Evolutionary conservation across 2,329 filamentous ascomycete species (phyloP).

Genomic region (Neurospora crassa): DNA sequence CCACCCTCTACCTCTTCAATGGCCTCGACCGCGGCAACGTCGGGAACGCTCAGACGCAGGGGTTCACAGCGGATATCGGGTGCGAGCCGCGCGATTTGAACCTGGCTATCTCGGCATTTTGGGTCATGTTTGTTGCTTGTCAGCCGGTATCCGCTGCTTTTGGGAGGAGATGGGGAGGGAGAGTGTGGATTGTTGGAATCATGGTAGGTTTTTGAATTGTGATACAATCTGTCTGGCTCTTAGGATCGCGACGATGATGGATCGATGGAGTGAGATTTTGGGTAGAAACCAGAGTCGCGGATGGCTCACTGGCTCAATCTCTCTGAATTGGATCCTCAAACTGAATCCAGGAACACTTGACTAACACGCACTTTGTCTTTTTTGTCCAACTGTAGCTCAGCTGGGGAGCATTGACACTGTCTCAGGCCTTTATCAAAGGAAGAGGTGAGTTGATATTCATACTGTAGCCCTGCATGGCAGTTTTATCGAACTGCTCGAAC

Average conservation of each 20-base stretch:
- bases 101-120: conserved; percentile 46
- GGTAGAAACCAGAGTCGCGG: not conserved
- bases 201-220: conserved; percentile 31
- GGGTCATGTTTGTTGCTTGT: conserved; percentile 47
- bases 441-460: conserved; percentile 13
- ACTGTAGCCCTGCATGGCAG: not conserved
- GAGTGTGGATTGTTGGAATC: conserved; percentile 44
- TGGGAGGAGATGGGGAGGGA: conserved; percentile 33
- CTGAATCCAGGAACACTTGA: not conserved
- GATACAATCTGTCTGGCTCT: conserved; percentile 27
- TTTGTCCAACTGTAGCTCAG: conserved; percentile 11
- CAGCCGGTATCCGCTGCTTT: conserved; percentile 43
- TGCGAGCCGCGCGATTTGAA: conserved; percentile 43
- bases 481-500: not conserved
- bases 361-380: not conserved
- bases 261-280: not conserved
- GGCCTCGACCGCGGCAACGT: conserved; percentile 31
- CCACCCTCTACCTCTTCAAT: conserved; percentile 31
- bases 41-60: conserved; percentile 30
- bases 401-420: conserved; percentile 22
- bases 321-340: not conserved
- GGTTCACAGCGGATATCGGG: conserved; percentile 45
- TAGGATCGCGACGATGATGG: conserved; percentile 35
- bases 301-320: not conserved
- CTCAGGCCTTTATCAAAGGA: conserved; percentile 22